Evolutionary conservation across 2,329 filamentous ascomycete genomes (phyloP), one percentile per base, ranked within the genome.

Genomic region (Stemphylium lycopersici): DNA sequence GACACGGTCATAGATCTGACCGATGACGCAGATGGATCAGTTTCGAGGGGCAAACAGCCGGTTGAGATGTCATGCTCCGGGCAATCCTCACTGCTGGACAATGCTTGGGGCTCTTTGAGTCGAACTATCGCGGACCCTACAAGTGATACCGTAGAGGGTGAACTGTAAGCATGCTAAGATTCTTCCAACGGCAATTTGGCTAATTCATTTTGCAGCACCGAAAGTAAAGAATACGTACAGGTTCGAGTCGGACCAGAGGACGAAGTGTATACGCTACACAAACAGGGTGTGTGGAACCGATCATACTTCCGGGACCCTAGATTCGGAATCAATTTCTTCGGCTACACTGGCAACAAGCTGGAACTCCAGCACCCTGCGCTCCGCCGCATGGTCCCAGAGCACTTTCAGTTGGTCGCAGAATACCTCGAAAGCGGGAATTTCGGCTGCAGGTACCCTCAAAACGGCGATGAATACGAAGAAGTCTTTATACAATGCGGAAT

Each of bases 381-480:
- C 1, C 2, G 3, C 1, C 16, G 56, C 1, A 61, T 72, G 12
- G 12, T 58, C 0, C 60, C 64, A 1, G 57, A 48, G 0, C 61
- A 68, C n/a, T 74, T 74, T 39, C 13, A 46, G 2, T 58, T 58
- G 8, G 57, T 62, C 0, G 70, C 67, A 1, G 63, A 73, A n/a
- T 74, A 48, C 24, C 50, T 73, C 1, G 58, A 58, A 36, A 61
- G 51, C 6, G 65, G 55, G 1, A 52, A 59, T 2, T 72, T 72
- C 20, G 70, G 70, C 1, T 20, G 41, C 12, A 42, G 53, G 4
- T 4, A 37, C 3, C 52, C 65, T 2, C 47, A 62, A n/a, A 48
- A 41, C 4, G 56, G 62, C 3, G 56, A 65, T 0, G 36, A 69
- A 5, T 41, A 45, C 8, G 38, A 44, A 0, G 53, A 56, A 5